Percentiles rank a stretch among this genome's conserved stretches.
phyloP scores from a whole-genome alignment of 1,284 basidiomycete genomes.

The Rhodotorula sp. region DNA sequence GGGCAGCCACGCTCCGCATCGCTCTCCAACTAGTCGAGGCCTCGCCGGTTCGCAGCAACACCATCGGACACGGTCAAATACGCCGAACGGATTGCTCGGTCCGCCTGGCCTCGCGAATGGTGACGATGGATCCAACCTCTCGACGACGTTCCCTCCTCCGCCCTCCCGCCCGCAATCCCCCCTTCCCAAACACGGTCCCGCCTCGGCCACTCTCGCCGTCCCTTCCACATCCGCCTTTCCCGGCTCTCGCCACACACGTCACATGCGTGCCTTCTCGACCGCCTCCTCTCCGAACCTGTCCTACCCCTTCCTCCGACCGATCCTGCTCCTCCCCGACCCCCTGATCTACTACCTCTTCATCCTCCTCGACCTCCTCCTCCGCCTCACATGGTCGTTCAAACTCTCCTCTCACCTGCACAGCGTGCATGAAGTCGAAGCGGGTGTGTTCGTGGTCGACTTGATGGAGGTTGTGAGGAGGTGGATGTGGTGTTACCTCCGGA shows the following conservation, averaged over 20 bases:
- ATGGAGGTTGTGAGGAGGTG: slow-evolving; percentile 85
- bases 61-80: background rate
- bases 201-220: background rate
- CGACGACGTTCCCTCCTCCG: slow-evolving; percentile 14
- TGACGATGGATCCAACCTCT: background rate
- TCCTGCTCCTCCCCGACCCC: slow-evolving; percentile 72
- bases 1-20: background rate
- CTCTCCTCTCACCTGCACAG: slow-evolving; percentile 83
- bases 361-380: slow-evolving; percentile 79
- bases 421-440: slow-evolving; percentile 72
- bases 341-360: slow-evolving; percentile 79
- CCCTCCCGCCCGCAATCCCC: slow-evolving; percentile 48
- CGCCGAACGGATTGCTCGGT: background rate
- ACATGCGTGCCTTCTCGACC: slow-evolving; percentile 40
- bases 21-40: background rate
- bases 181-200: background rate
- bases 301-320: slow-evolving; percentile 64
- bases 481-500: slow-evolving; percentile 94
- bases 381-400: slow-evolving; percentile 93
- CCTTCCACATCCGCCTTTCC: background rate
- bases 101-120: background rate
- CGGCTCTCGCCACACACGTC: background rate
- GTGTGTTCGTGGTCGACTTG: slow-evolving; percentile 86
- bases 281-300: slow-evolving; percentile 44
- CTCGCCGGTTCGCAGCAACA: slow-evolving; percentile 4